Percentiles rank a stretch among this genome's conserved stretches.
Evolutionary conservation across 139 green algal species (phyloP).

Genomic region (Tetradesmus obliquus): DNA sequence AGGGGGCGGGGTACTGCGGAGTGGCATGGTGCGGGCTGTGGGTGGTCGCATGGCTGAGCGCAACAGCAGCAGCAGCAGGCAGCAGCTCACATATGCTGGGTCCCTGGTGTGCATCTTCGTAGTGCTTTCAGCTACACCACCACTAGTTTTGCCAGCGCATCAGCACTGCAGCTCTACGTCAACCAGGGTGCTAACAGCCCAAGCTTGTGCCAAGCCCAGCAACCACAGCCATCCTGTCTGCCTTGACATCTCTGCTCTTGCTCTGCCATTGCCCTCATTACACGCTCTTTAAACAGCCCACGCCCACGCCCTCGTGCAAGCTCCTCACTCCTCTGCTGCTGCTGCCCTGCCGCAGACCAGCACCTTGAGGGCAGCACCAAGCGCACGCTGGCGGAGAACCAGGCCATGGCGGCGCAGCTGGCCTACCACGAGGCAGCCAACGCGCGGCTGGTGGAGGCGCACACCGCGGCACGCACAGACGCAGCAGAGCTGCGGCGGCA

Average conservation of each 20-base stretch:
- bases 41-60: not conserved
- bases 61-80: not conserved
- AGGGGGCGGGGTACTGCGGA: not conserved
- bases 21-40: not conserved
- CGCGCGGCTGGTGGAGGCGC: slow-evolving; percentile 2
- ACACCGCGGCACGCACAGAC: slow-evolving; percentile 56
- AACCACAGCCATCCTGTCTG: no score
- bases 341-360: slow-evolving; percentile 69
- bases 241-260: no score
- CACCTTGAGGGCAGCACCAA: slow-evolving; percentile 89
- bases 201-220: no score
- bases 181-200: no score
- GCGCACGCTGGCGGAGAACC: slow-evolving; percentile 88
- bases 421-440: slow-evolving; percentile 69
- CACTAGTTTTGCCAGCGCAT: no score
- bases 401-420: slow-evolving; percentile 84
- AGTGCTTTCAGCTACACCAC: not conserved
- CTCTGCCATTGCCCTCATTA: no score
- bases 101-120: not conserved
- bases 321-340: not conserved
- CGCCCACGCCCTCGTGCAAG: no score
- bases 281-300: no score
- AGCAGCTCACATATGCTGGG: not conserved
- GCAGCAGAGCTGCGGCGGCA: slow-evolving; percentile 70
- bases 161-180: no score